These are phyloP conservation scores for Saccharomyces hybrid DNA, from an alignment of 1,139 yeast species.

Conservation along the genomic window DNA sequence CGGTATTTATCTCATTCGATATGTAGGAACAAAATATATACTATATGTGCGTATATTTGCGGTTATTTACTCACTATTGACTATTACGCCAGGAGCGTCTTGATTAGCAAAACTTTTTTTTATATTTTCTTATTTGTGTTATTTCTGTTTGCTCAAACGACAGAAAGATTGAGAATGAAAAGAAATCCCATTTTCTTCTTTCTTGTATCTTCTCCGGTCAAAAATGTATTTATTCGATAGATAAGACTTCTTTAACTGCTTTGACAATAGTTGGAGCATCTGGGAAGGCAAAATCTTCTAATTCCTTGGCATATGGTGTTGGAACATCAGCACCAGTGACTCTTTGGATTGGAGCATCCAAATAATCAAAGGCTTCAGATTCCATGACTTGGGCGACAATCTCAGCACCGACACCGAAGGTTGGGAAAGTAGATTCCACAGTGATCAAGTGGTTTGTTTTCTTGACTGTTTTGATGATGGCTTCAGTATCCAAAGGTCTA, in stretches of 20 bases:
- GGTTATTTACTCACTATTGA: neutral
- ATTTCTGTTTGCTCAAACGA: neutral
- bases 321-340: constrained; percentile 99
- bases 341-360: constrained; percentile 98
- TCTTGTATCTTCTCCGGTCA: neutral
- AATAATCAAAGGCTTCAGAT: constrained; percentile 94
- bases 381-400: constrained; percentile 97
- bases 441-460: constrained; percentile 95
- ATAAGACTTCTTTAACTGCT: constrained; percentile 85
- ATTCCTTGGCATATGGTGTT: constrained; percentile 93
- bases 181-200: neutral
- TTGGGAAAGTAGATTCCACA: constrained; percentile 97
- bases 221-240: constrained; percentile 39
- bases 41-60: neutral
- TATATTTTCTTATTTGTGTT: neutral
- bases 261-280: constrained; percentile 83
- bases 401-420: constrained; percentile 97
- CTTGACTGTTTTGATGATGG: constrained; percentile 81
- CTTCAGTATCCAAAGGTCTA: constrained; percentile 88
- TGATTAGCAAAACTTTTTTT: neutral
- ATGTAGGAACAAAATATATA: neutral
- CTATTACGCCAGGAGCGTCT: neutral
- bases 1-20: neutral
- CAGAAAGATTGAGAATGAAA: neutral
- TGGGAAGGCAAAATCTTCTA: constrained; percentile 98